phyloP scores from a whole-genome alignment of 2,329 filamentous ascomycete species.

The Cercospora janseana region DNA sequence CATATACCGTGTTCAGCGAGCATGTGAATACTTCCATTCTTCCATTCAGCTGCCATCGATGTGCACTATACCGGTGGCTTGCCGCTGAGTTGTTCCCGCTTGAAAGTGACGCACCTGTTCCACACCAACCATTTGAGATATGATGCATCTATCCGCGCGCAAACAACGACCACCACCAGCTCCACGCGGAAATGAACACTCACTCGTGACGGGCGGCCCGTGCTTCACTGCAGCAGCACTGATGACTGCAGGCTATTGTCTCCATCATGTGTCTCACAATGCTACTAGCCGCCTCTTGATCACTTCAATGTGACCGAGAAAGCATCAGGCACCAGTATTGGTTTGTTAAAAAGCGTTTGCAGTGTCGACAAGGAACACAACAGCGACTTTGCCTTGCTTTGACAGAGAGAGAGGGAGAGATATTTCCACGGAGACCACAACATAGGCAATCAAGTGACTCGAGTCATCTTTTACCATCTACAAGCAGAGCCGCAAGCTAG shows the following conservation, averaged over 20 bases:
- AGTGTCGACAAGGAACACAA: constrained; percentile 2
- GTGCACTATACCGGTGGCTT: neutral
- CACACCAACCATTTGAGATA: neutral
- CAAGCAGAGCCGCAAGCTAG: too few relatives aligned
- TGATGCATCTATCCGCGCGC: constrained; percentile 10
- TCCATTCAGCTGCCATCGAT: neutral
- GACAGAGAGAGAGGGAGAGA: too few relatives aligned
- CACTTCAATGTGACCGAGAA: constrained; percentile 2
- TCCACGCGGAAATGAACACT: constrained; percentile 9
- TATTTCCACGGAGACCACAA: too few relatives aligned
- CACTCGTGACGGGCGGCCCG: constrained; percentile 12
- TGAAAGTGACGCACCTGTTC: neutral
- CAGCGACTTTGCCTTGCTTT: too few relatives aligned
- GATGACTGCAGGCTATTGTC: constrained; percentile 5
- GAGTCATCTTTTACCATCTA: too few relatives aligned
- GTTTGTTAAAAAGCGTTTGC: constrained; percentile 3
- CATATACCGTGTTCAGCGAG: neutral
- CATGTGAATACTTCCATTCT: neutral
- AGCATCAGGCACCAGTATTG: constrained; percentile 5
- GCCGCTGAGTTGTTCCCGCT: neutral
- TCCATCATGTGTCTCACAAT: constrained; percentile 12
- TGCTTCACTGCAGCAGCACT: constrained; percentile 7
- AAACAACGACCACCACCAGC: neutral
- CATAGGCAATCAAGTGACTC: too few relatives aligned
- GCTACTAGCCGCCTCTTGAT: constrained; percentile 2